A percentile compares a stretch with the other conserved stretches of the same genome.
These are phyloP conservation scores for Fusarium brachygibbosum DNA, from an alignment of 2,329 filamentous ascomycete genomes.

Conservation along the genomic window DNA sequence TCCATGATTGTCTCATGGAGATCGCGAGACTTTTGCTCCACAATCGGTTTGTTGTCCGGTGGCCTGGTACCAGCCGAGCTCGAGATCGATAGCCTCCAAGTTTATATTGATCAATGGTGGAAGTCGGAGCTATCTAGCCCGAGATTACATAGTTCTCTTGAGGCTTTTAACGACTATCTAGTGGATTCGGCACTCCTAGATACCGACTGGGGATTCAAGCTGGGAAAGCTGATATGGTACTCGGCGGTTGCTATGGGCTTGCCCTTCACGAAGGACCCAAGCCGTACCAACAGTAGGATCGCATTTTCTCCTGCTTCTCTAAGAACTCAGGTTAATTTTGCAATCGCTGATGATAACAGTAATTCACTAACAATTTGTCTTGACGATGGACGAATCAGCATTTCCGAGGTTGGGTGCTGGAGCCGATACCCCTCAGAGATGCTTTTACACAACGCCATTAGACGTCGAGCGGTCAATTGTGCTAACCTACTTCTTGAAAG, in stretches of 20 bases:
- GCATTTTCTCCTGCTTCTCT: neutral
- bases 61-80: fast-evolving
- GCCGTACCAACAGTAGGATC: neutral
- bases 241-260: neutral
- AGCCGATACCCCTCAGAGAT: fast-evolving
- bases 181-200: fast-evolving
- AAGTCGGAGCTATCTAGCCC: no score
- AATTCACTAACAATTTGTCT: neutral
- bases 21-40: neutral
- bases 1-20: neutral
- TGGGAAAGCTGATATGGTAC: neutral
- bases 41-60: neutral
- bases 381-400: neutral
- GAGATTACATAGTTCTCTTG: neutral
- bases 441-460: neutral
- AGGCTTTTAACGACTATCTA: neutral
- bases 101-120: neutral
- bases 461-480: neutral
- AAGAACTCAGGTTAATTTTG: fast-evolving
- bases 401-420: neutral
- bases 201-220: neutral
- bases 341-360: neutral
- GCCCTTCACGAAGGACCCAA: neutral
- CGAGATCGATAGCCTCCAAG: neutral
- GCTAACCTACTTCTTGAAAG: neutral